Percentiles rank a stretch among this genome's conserved stretches.
Conservation (phyloP, 345 rosid species). For the Citrus australasica region DNA sequence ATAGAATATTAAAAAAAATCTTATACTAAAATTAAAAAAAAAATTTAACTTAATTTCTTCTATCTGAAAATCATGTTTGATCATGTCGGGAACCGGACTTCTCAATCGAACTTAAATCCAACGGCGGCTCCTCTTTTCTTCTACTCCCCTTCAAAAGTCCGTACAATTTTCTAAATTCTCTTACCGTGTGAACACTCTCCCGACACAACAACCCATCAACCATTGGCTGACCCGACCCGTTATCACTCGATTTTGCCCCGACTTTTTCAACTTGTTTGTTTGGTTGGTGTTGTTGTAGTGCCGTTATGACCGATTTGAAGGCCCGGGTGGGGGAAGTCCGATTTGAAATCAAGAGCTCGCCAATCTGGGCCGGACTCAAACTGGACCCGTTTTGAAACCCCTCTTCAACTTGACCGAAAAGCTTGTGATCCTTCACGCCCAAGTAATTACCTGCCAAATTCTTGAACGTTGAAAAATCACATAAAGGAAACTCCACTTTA, state of each 20-base stretch:
- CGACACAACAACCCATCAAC: neutral
- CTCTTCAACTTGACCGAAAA: constrained; percentile 43
- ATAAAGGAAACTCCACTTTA: constrained; percentile 43
- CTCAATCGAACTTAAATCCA: constrained; percentile 7
- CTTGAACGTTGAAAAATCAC: constrained; percentile 47
- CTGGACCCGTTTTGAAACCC: constrained; percentile 41
- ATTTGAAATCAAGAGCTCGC: constrained; percentile 53
- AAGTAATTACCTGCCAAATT: constrained; percentile 33
- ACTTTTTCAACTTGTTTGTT: neutral
- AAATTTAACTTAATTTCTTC: too few species aligned
- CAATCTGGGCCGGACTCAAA: constrained; percentile 45
- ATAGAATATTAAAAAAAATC: too few species aligned
- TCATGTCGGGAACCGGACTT: constrained; percentile 11
- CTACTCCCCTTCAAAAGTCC: constrained; percentile 25
- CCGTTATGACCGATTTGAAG: constrained; percentile 39
- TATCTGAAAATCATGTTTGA: neutral
- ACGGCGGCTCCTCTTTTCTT: constrained; percentile 19
- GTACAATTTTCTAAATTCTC: constrained; percentile 25
- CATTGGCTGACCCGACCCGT: neutral
- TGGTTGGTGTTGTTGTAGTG: constrained; percentile 23
- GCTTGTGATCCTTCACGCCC: constrained; percentile 51
- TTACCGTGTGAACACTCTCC: constrained; percentile 9
- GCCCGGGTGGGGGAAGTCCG: constrained; percentile 49
- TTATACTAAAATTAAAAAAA: too few species aligned
- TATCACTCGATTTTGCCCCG: neutral